Evolutionary conservation across 148 eudicot species (phyloP).

Genomic region (Silene uniflora): DNA sequence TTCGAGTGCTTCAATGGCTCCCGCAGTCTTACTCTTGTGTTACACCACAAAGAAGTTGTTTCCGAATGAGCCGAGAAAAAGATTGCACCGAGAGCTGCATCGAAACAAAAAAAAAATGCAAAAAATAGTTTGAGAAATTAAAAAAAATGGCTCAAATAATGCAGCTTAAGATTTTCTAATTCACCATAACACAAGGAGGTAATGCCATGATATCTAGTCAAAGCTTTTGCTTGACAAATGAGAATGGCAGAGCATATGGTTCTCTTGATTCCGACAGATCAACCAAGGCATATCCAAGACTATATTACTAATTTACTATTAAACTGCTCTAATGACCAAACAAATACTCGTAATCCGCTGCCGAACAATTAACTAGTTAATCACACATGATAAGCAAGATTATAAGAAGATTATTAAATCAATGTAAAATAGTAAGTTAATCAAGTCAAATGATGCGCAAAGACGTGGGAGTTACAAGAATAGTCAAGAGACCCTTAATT

Average conservation of each 20-base stretch:
- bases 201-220: constrained; percentile 21
- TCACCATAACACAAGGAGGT: constrained; percentile 8
- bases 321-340: neutral
- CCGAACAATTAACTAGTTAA: constrained; percentile 9
- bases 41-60: no score
- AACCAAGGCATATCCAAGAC: constrained; percentile 19
- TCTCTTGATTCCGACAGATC: constrained; percentile 29
- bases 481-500: neutral
- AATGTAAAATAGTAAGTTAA: neutral
- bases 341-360: neutral
- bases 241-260: constrained; percentile 16
- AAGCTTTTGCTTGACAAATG: constrained; percentile 11
- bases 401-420: constrained; percentile 13
- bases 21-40: no score
- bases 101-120: no score
- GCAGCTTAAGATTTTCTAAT: constrained; percentile 15
- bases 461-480: constrained; percentile 27
- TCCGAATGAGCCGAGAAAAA: no score
- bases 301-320: constrained; percentile 7
- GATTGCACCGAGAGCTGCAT: no score
- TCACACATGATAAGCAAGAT: constrained; percentile 20
- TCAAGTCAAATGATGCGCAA: constrained; percentile 8
- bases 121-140: no score
- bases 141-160: constrained; percentile 5
- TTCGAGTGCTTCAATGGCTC: no score